A percentile compares a stretch with the other conserved stretches of the same genome.
phyloP scores from a whole-genome alignment of 108 stramenopile species.

The Chaetoceros muelleri region DNA sequence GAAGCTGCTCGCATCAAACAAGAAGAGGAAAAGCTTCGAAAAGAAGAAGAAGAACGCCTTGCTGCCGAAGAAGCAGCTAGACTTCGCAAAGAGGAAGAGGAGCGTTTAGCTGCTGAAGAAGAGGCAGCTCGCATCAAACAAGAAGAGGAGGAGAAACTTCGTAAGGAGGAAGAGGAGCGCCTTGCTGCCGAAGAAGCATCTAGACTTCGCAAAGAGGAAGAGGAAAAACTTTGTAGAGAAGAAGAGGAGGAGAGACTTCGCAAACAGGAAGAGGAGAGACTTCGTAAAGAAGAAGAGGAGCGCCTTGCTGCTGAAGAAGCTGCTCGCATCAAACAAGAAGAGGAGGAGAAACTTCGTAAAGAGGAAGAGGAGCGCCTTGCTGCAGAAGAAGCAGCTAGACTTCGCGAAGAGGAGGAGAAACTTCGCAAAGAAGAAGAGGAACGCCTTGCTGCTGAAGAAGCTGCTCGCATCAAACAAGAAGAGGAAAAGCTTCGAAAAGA shows the following conservation, averaged over 20 bases:
- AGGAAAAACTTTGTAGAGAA: background rate
- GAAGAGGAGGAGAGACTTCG: background rate
- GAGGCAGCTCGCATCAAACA: background rate
- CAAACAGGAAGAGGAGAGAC: background rate
- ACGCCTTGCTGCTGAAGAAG: background rate
- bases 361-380: background rate
- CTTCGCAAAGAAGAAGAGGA: background rate
- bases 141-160: background rate
- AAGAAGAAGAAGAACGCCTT: too few species aligned
- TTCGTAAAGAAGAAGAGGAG: background rate
- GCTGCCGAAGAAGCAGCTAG: too few species aligned
- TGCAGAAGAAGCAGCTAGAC: background rate
- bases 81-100: too few species aligned
- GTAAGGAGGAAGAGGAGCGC: background rate
- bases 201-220: background rate
- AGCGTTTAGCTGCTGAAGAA: background rate
- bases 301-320: background rate
- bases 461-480: background rate
- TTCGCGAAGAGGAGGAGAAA: background rate
- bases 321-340: background rate
- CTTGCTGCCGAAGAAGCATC: background rate
- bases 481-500: background rate
- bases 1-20: background rate
- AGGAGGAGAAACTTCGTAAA: background rate
- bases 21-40: background rate